phyloP scores from a whole-genome alignment of 164 flowering plant species.

The Kalanchoe fedtschenkoi region DNA sequence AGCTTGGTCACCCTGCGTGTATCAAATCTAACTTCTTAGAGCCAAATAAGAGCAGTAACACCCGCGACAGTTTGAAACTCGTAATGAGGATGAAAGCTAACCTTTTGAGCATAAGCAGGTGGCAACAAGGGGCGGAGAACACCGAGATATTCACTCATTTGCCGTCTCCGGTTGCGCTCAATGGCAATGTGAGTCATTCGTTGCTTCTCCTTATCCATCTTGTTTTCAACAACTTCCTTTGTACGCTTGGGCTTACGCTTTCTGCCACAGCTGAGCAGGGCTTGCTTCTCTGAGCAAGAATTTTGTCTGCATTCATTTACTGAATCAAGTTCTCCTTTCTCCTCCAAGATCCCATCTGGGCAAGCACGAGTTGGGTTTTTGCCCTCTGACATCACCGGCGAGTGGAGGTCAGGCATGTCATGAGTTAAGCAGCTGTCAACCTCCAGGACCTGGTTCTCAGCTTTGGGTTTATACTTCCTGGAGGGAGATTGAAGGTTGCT shows the following conservation, averaged over 20 bases:
- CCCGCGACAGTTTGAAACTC: not conserved
- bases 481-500: conserved; percentile 3
- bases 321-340: not conserved
- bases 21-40: not conserved
- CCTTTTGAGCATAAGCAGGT: conserved; percentile 33
- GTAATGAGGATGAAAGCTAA: not conserved
- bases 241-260: conserved; percentile 17
- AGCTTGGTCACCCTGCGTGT: conserved; percentile 32
- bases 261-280: not conserved
- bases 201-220: no score
- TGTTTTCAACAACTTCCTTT: conserved; percentile 36
- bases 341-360: not conserved
- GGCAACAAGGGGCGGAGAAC: conserved; percentile 42
- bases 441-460: conserved; percentile 18
- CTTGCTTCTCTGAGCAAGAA: no score
- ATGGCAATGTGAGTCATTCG: conserved; percentile 53
- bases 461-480: conserved; percentile 5
- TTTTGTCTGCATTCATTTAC: conserved; percentile 16
- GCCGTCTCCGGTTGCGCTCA: conserved; percentile 38
- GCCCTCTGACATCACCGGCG: conserved; percentile 15
- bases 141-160: conserved; percentile 41
- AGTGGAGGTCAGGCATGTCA: conserved; percentile 21
- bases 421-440: conserved; percentile 44
- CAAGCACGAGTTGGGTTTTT: not conserved
- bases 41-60: not conserved